These are phyloP conservation scores for Kwoniella mangroviensis DNA, from an alignment of 768 basidiomycete genomes.

Conservation along the genomic window DNA sequence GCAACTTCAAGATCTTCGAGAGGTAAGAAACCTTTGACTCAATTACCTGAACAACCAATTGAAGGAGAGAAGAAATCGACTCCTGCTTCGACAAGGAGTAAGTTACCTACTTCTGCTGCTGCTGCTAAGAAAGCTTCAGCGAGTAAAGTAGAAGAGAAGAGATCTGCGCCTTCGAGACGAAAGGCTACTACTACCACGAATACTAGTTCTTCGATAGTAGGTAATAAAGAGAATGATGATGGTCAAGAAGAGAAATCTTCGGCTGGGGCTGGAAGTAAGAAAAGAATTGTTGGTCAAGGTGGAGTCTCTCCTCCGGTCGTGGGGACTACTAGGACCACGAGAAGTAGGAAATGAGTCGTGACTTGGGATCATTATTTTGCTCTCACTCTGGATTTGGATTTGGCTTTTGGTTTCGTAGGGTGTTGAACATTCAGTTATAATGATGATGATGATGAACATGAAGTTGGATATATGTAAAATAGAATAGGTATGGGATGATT, in stretches of 20 bases:
- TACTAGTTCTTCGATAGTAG: not conserved
- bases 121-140: not conserved
- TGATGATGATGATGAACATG: too few relatives aligned
- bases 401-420: too few relatives aligned
- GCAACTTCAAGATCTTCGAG: conserved; percentile 6
- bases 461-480: too few relatives aligned
- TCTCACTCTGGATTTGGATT: too few relatives aligned
- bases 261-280: not conserved
- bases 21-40: conserved; percentile 18
- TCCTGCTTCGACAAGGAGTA: not conserved
- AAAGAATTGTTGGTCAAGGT: not conserved
- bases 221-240: conserved; percentile 24
- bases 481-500: too few relatives aligned
- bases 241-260: conserved; percentile 9
- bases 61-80: conserved; percentile 1
- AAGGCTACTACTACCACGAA: not conserved
- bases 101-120: conserved; percentile 7
- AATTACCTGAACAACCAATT: conserved; percentile 13
- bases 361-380: too few relatives aligned
- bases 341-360: conserved; percentile 25
- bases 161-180: conserved; percentile 5
- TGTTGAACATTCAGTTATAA: too few relatives aligned
- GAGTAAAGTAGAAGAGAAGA: conserved; percentile 1
- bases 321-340: conserved; percentile 17
- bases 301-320: conserved; percentile 10